Percentiles rank a stretch among this genome's conserved stretches.
phyloP scores from a whole-genome alignment of 352 stramenopile genomes.

The Aphanomyces invadans region DNA sequence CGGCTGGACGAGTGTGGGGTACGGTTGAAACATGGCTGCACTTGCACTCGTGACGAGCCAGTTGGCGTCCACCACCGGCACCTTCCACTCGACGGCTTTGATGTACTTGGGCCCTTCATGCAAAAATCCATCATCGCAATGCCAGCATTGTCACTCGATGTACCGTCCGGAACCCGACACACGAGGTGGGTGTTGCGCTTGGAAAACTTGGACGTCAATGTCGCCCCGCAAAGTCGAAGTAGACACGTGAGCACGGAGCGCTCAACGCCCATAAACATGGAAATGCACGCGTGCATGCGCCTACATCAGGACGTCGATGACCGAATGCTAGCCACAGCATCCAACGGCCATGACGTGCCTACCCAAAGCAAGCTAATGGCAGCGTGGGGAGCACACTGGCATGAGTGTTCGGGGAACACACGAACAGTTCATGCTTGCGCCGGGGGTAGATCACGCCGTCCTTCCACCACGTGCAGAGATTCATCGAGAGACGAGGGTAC shows the following conservation, averaged over 20 bases:
- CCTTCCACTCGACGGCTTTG: constrained; percentile 44
- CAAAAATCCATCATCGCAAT: neutral
- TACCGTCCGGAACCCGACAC: constrained; percentile 41
- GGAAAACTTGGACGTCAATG: constrained; percentile 41
- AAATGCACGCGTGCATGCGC: constrained; percentile 41
- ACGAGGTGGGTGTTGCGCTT: constrained; percentile 60
- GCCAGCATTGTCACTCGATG: constrained; percentile 13
- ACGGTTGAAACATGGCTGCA: neutral
- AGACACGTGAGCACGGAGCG: constrained; percentile 52
- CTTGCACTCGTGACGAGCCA: constrained; percentile 45
- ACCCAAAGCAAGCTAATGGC: constrained; percentile 42
- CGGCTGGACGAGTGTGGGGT: neutral
- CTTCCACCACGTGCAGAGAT: constrained; percentile 37
- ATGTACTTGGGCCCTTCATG: constrained; percentile 37
- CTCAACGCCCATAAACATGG: constrained; percentile 56
- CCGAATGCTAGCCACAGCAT: no score
- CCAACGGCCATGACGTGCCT: no score
- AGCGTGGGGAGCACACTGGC: constrained; percentile 26
- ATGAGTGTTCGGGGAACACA: neutral
- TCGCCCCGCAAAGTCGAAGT: constrained; percentile 45
- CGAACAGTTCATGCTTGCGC: constrained; percentile 19
- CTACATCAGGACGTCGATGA: no score
- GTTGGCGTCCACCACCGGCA: constrained; percentile 47
- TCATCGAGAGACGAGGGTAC: no score
- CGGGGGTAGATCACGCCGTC: constrained; percentile 28